phyloP scores from a whole-genome alignment of 768 basidiomycete species.

The Mycena galopus region DNA sequence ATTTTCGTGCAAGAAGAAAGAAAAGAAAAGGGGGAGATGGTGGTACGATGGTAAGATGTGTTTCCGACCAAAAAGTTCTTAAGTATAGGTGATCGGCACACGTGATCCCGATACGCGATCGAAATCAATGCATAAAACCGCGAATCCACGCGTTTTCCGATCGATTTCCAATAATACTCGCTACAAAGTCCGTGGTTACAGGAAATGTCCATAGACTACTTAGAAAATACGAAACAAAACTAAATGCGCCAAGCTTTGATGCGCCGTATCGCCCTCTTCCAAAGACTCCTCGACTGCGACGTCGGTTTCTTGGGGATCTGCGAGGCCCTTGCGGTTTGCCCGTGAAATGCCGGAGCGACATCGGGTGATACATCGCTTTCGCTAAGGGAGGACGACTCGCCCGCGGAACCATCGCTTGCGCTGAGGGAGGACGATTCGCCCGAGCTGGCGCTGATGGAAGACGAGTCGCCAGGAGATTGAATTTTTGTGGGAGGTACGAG shows the following conservation, averaged over 20 bases:
- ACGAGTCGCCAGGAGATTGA: slow-evolving; percentile 28
- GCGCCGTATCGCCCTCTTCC: slow-evolving; percentile 55
- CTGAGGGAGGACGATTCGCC: not conserved
- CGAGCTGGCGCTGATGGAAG: slow-evolving; percentile 32
- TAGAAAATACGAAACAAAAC: not conserved
- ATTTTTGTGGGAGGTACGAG: slow-evolving; percentile 30
- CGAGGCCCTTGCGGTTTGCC: not conserved
- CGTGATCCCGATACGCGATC: too few relatives aligned
- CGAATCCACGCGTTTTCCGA: too few relatives aligned
- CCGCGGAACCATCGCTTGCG: slow-evolving; percentile 16
- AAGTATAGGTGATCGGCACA: too few relatives aligned
- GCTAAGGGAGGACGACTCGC: not conserved
- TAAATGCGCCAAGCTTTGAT: slow-evolving; percentile 46
- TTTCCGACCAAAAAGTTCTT: too few relatives aligned
- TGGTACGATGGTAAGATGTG: slow-evolving; percentile 41
- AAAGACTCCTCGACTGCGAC: slow-evolving; percentile 34
- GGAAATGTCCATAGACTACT: too few relatives aligned
- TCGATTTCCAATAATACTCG: not conserved
- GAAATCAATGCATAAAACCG: too few relatives aligned
- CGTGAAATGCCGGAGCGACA: slow-evolving; percentile 12
- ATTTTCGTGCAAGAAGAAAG: slow-evolving; percentile 53
- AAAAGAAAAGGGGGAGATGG: slow-evolving; percentile 44
- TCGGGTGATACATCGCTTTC: not conserved
- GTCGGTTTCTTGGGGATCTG: slow-evolving; percentile 10
- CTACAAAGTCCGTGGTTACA: slow-evolving; percentile 9